A percentile compares a stretch with the other conserved stretches of the same genome.
These are phyloP conservation scores for Hyaloscypha hepaticicola DNA, from an alignment of 495 filamentous ascomycete species.

Conservation along the genomic window DNA sequence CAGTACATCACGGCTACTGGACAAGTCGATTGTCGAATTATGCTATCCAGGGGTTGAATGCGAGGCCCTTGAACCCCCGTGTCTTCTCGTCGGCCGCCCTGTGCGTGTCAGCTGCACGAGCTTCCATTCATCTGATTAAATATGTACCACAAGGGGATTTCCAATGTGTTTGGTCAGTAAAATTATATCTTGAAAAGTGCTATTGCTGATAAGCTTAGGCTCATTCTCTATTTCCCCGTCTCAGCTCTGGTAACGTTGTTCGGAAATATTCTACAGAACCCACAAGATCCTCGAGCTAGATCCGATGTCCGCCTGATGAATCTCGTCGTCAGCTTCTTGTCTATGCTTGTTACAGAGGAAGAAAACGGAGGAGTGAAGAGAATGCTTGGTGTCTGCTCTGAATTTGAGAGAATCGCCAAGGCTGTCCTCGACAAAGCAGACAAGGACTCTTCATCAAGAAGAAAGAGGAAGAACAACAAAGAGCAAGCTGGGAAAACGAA, in stretches of 20 bases:
- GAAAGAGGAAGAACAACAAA: slow-evolving; percentile 75
- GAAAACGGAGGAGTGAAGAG: slow-evolving; percentile 85
- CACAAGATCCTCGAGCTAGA: slow-evolving; percentile 81
- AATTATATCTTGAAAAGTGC: slow-evolving; percentile 29
- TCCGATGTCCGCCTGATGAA: slow-evolving; percentile 91
- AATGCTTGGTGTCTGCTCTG: slow-evolving; percentile 89
- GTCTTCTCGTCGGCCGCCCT: slow-evolving; percentile 93
- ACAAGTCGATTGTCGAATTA: slow-evolving; percentile 93
- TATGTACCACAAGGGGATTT: slow-evolving; percentile 96
- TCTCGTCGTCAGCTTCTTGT: slow-evolving; percentile 85
- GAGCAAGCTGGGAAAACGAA: slow-evolving; percentile 17
- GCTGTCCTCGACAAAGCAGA: slow-evolving; percentile 90
- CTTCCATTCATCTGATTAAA: slow-evolving; percentile 89
- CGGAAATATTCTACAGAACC: slow-evolving; percentile 95
- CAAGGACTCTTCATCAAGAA: slow-evolving; percentile 68
- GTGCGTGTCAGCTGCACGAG: slow-evolving; percentile 87
- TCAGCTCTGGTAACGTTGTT: slow-evolving; percentile 95
- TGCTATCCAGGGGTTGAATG: slow-evolving; percentile 90
- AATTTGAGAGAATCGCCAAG: slow-evolving; percentile 93
- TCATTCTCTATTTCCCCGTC: slow-evolving; percentile 96
- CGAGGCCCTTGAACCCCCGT: slow-evolving; percentile 83
- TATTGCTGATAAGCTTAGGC: slow-evolving; percentile 50
- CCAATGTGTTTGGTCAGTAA: slow-evolving; percentile 87
- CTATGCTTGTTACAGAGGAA: slow-evolving; percentile 66
- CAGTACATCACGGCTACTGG: slow-evolving; percentile 97